Percentiles rank a stretch among this genome's conserved stretches.
These are phyloP conservation scores for Boletellus emodensis DNA, from an alignment of 768 basidiomycete genomes.

Conservation along the genomic window DNA sequence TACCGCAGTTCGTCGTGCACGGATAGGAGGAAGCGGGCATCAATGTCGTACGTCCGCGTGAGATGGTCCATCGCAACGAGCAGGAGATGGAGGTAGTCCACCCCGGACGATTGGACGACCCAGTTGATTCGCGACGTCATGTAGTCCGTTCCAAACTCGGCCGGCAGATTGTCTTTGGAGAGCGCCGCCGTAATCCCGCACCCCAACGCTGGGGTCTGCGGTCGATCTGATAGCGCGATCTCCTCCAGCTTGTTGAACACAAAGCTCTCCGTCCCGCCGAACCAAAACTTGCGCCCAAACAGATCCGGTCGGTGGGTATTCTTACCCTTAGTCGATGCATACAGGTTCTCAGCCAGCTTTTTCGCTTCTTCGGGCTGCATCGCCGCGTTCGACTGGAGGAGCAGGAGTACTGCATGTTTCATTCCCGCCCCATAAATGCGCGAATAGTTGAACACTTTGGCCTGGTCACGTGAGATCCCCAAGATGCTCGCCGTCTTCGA, in stretches of 20 bases:
- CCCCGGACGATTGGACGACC: constrained; percentile 98
- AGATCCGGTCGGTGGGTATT: constrained; percentile 73
- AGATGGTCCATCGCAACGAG: constrained; percentile 95
- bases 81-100: constrained; percentile 95
- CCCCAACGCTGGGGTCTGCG: constrained; percentile 88
- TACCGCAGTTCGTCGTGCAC: constrained; percentile 98
- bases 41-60: constrained; percentile 71
- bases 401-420: constrained; percentile 84
- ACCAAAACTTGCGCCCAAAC: constrained; percentile 89
- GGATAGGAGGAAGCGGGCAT: constrained; percentile 91
- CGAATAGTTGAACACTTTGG: constrained; percentile 99
- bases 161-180: constrained; percentile 83
- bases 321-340: constrained; percentile 90
- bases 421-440: constrained; percentile 98
- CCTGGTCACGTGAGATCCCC: constrained; percentile 89
- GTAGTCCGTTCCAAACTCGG: constrained; percentile 78
- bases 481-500: constrained; percentile 94
- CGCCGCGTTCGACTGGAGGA: constrained; percentile 77
- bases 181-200: constrained; percentile 93
- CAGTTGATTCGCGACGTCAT: constrained; percentile 98
- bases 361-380: constrained; percentile 79
- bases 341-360: constrained; percentile 77
- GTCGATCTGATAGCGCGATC: constrained; percentile 82
- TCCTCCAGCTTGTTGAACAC: constrained; percentile 98
- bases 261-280: constrained; percentile 92